Conservation (phyloP, 2,329 filamentous ascomycete genomes). For the Cryphonectria radicalis region DNA sequence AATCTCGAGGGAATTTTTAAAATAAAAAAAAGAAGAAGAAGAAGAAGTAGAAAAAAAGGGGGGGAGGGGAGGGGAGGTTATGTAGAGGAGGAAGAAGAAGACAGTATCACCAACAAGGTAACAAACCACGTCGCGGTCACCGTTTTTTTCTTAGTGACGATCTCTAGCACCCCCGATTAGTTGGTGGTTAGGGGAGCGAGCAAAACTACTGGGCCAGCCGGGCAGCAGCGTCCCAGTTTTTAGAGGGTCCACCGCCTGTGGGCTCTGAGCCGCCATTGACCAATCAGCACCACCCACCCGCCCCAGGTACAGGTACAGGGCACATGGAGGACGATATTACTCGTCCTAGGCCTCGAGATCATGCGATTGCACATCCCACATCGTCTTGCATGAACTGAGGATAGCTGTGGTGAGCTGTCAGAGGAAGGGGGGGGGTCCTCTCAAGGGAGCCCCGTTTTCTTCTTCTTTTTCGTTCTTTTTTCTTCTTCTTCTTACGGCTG, state of each 20-base stretch:
- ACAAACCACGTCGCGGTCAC: background rate
- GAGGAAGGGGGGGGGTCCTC: too few species aligned
- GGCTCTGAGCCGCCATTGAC: background rate
- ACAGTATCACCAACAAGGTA: background rate
- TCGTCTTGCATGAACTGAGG: conserved; percentile 13
- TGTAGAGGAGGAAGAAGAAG: background rate
- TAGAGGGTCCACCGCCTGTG: background rate
- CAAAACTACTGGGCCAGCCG: too few species aligned
- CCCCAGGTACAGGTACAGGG: background rate
- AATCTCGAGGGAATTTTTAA: too few species aligned
- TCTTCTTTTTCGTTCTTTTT: background rate
- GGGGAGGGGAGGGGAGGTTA: background rate
- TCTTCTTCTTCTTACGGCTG: background rate
- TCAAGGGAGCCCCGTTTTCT: background rate
- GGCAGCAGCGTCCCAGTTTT: background rate
- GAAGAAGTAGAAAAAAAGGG: background rate
- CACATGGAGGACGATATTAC: background rate
- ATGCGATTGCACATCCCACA: conserved; percentile 19
- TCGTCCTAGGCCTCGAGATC: background rate
- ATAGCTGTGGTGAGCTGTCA: conserved; percentile 1
- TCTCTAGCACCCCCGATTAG: background rate
- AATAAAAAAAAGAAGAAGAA: too few species aligned
- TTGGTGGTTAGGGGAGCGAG: too few species aligned
- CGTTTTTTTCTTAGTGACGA: background rate
- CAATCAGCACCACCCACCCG: background rate